Evolutionary conservation across 225 moss, liverwort and hornwort species (phyloP).

Genomic region (Anthoceros angustus): DNA sequence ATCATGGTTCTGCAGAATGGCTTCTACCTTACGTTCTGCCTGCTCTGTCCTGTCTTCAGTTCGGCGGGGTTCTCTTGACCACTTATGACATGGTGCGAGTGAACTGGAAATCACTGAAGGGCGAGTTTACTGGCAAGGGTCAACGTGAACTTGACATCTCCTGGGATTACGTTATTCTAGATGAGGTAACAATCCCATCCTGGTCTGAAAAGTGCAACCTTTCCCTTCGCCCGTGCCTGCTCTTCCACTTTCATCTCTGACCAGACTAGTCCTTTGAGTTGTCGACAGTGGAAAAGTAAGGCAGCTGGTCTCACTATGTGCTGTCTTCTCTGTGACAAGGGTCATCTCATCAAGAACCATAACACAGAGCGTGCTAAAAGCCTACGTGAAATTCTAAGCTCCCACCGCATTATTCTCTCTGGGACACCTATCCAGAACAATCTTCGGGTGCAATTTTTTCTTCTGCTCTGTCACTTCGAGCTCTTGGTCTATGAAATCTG

Average conservation of each 20-base stretch:
- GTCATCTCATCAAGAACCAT: conserved; percentile 94
- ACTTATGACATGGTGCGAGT: conserved; percentile 98
- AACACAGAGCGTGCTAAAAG: conserved; percentile 79
- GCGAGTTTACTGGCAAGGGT: conserved; percentile 59
- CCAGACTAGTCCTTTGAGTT: background rate
- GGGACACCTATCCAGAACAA: conserved; percentile 95
- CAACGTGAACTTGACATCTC: conserved; percentile 50
- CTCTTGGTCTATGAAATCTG: background rate
- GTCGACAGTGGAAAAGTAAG: background rate
- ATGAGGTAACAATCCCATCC: conserved; percentile 41
- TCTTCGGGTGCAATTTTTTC: conserved; percentile 38
- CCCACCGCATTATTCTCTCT: conserved; percentile 70
- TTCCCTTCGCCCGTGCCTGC: background rate
- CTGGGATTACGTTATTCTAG: conserved; percentile 88
- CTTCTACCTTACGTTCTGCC: background rate
- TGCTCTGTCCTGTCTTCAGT: conserved; percentile 6
- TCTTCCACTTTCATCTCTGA: background rate
- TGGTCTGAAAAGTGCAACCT: background rate
- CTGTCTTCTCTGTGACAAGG: conserved; percentile 30
- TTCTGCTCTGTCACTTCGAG: background rate
- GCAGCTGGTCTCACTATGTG: background rate
- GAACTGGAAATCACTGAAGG: conserved; percentile 64
- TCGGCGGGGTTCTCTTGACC: conserved; percentile 73
- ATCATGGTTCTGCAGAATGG: background rate
- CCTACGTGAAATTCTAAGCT: conserved; percentile 67